A percentile compares a stretch with the other conserved stretches of the same genome.
These are phyloP conservation scores for Fusarium sp. DNA, from an alignment of 2,329 filamentous ascomycete genomes.

Conservation along the genomic window DNA sequence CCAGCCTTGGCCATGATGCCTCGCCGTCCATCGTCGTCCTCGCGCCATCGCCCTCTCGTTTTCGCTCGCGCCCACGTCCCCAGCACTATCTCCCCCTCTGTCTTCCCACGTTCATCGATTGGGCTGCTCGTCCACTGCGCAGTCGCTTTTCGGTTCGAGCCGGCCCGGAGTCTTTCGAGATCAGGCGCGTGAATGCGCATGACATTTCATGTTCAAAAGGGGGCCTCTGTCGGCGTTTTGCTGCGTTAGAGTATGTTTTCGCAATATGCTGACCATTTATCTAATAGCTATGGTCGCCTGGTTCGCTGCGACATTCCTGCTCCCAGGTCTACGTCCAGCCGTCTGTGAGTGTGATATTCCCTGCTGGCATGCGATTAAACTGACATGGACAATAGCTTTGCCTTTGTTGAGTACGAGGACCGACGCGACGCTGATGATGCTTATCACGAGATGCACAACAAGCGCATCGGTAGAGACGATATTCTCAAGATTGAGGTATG, in stretches of 20 bases:
- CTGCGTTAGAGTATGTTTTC: conserved; percentile 42
- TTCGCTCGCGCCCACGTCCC: conserved; percentile 48
- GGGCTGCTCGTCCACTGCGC: conserved; percentile 49
- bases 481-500: conserved; percentile 96
- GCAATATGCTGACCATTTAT: conserved; percentile 65
- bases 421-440: conserved; percentile 98
- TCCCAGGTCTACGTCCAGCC: conserved; percentile 91
- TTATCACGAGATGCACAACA: conserved; percentile 99
- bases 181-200: conserved; percentile 47
- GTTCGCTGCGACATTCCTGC: conserved; percentile 99
- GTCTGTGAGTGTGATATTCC: conserved; percentile 80
- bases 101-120: conserved; percentile 47
- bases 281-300: conserved; percentile 89
- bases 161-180: conserved; percentile 43
- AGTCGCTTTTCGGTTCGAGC: conserved; percentile 48
- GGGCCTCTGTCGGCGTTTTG: conserved; percentile 45
- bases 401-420: conserved; percentile 99
- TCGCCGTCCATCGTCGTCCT: conserved; percentile 50
- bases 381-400: conserved; percentile 73
- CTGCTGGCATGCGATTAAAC: not conserved
- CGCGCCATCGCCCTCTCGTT: conserved; percentile 50
- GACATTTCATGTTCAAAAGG: conserved; percentile 47
- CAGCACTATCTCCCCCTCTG: conserved; percentile 44
- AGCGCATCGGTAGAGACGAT: conserved; percentile 96
- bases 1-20: conserved; percentile 45